Base-by-base conservation (phyloP, 164 flowering plant genomes). In the Tetrastigma voinierianum region DNA sequence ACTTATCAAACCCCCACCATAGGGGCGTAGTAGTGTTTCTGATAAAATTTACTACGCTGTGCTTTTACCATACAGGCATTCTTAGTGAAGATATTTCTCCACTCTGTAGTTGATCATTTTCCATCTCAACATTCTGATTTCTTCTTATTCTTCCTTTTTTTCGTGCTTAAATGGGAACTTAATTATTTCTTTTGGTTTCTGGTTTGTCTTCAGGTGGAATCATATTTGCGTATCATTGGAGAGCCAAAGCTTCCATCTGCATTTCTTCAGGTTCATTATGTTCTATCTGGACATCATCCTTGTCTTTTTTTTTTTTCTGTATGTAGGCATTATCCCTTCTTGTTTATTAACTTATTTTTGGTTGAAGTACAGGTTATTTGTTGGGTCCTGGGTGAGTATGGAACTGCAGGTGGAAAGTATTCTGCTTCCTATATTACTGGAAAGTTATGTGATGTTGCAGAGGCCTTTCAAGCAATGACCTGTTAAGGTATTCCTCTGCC, bases 381-480 rank as follows among this genome's bases (percentile, higher is more conserved):
- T 70, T 96, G 99, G 99, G 99, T 96, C 51, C 70, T 96, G 80
- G 99, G 99, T 32, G 99, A 96, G 78, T 96, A 96, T 80, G 99
- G 98, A 55, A 96, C 91, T 59, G 89, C 95, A 8, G 96, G 90
- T 85, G 96, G 96, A 51, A 96, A 90, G 67, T 86, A 77, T 74
- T 87, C 99, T 75, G 89, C 93, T 70, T 86, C 98, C 45, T 96
- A 91, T 70, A 88, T 96, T 40, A 75, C 80, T 54, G 99, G 97
- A 54, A 96, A 96, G 79, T 74, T 96, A 64, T 93, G 95, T 81
- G 99, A 96, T 72, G 95, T 93, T 61, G 97, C 99, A 61, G 99
- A 96, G 70, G 95, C 99, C 16, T 87, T 72, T 86, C 96, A 71
- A 87, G 73, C 77, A 95, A 96, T 78, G 96, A 93, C 76, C 82